Conservation (phyloP, 225 moss, liverwort and hornwort species). For the Marchantia polymorpha region DNA sequence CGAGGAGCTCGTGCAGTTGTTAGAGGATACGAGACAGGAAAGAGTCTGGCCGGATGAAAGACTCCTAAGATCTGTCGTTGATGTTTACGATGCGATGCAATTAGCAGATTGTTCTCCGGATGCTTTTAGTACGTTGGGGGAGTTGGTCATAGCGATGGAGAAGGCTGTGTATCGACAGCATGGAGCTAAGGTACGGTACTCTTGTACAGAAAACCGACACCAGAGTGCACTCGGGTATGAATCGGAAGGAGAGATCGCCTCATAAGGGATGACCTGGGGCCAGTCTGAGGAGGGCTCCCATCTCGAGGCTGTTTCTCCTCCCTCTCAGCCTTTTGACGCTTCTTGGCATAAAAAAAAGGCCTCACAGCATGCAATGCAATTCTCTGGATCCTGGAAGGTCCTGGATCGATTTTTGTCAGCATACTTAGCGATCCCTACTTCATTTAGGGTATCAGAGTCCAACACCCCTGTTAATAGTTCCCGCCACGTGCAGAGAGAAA, state of each 20-base stretch:
- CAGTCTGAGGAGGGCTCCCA: background rate
- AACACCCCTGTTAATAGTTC: background rate
- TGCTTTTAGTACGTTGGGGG: slow-evolving; percentile 14
- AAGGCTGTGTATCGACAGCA: background rate
- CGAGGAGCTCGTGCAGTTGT: slow-evolving; percentile 45
- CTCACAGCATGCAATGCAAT: background rate
- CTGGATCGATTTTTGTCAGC: background rate
- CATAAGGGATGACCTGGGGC: background rate
- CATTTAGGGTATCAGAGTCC: background rate
- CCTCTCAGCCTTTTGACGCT: background rate
- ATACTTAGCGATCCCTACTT: background rate
- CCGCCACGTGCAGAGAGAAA: background rate
- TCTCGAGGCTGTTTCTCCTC: background rate
- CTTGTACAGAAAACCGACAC: background rate
- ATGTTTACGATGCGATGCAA: slow-evolving; percentile 17
- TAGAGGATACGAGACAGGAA: slow-evolving; percentile 39
- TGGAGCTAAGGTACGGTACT: no score
- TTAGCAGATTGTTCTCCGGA: slow-evolving; percentile 10
- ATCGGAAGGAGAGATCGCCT: background rate
- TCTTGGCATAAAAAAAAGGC: no score
- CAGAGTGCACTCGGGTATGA: background rate
- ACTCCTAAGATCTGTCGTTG: slow-evolving; percentile 17
- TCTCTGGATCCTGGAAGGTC: background rate
- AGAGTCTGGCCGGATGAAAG: slow-evolving; percentile 16
- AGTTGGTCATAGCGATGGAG: slow-evolving; percentile 15